Evolutionary conservation across 352 stramenopile species (phyloP), one percentile per base, ranked within the genome.

Genomic region (Phytophthora aleatoria): DNA sequence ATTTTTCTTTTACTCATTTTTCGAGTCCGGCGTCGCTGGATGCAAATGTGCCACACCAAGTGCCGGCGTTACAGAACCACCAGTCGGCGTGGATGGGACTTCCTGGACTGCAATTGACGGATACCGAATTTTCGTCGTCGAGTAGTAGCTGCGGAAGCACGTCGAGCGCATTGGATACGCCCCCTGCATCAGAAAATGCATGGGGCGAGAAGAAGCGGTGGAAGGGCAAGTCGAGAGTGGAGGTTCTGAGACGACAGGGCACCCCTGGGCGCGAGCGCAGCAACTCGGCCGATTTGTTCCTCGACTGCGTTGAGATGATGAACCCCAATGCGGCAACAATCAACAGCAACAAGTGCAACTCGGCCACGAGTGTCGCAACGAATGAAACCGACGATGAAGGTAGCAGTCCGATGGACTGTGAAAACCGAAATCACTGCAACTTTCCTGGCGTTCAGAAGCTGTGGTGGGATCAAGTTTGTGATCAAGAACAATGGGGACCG

Each of bases 211-310:
- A 69, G 57, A 65, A 61, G 24, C 45, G 51, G 9, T 50, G 50
- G 56, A 36, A 54, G 20, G 38, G 58, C 53, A 90, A 87, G 61
- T 85, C 77, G 1, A 71, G 83, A 24, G 81, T 91, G 11, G 79
- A 76, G 6, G 30, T 70, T 10, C 72, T 94, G 26, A 71, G 71
- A 30, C 67, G 64, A 31, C 56, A 72, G 15, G 68, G 41, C 3
- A 67, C 61, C 8, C 28, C 62, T 39, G 62, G 64, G 24, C 78
- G 81, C 0, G 65, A 83, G 47, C 83, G 85, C 31, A 94, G 85
- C 59, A 78, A 94, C 63, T 92, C 83, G 41, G 81, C 79, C 28
- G 83, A 94, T 63, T 71, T 94, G n/a, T 94, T 94, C 60, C 71
- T 94, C 16, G 83, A 92, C 67, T 94, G 84, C 45, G 74, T 94